Evolutionary conservation across 2,329 filamentous ascomycete species (phyloP), one percentile per base, ranked within the genome.

Genomic region (Talaromyces rugulosus): DNA sequence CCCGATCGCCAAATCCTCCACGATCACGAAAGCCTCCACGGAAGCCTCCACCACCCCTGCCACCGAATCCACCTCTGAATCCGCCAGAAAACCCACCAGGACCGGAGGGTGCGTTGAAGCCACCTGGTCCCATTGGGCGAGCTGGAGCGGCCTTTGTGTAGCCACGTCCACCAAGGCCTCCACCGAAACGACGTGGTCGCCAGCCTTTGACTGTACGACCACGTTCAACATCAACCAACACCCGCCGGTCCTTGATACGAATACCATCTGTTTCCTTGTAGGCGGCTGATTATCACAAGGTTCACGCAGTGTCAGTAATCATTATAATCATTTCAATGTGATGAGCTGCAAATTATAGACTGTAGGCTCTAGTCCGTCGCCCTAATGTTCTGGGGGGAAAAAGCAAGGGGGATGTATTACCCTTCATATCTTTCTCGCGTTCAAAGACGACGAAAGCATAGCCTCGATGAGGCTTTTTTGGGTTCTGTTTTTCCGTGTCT

Each of bases 371-470:
- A 56, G 11, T 11, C 5, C 30, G 16, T 27, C 16, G 16, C 40
- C 33, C 28, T 28, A 14, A 73, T 69, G 6, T 27, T 27, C 44
- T 27, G 69, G 71, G 67, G 72, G 75, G 77, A 73, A 75, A 77
- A 78, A 81, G 18, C 11, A 47, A 47, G 16, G 55, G 63, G 61
- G 52, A 62, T 58, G 51, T 63, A 66, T 53, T 96, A 97, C 93
- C 92, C 92, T 96, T 96, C 93, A 98, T 97, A 75, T 98, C 95
- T 78, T 94, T 93, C 80, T 98, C 95, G 76, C 91, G 89, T 78
- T 98, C 94, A 74, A 94, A 99, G 60, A 98, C 91, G 69, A 99
- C 89, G 74, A 99, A 99, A 64, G 92, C 95, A 77, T 99, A 99
- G 65, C 95, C 95, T 71, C 89, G 85, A 72, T 96, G 91, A 57